Percentiles rank a stretch among this genome's conserved stretches.
Conservation (phyloP, 768 basidiomycete genomes). For the Kwoniella europaea region DNA sequence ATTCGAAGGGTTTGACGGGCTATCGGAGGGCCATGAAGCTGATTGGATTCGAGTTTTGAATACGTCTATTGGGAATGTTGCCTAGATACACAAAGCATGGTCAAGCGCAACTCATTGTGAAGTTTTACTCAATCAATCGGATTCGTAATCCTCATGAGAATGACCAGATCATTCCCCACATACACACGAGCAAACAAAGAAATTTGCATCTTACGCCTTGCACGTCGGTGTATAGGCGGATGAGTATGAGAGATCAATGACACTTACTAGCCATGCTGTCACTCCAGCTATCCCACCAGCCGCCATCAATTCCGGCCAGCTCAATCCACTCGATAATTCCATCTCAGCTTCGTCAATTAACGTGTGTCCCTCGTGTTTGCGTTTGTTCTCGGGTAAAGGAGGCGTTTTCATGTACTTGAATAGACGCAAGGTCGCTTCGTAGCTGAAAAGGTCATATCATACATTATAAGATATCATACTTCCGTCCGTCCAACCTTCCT, state of each 20-base stretch:
- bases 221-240: too few relatives aligned
- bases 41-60: conserved; percentile 86
- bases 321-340: conserved; percentile 55
- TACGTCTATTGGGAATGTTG: conserved; percentile 86
- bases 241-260: too few relatives aligned
- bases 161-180: too few relatives aligned
- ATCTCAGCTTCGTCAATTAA: conserved; percentile 61
- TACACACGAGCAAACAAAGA: too few relatives aligned
- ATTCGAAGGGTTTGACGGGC: neutral
- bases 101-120: too few relatives aligned
- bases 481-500: too few relatives aligned
- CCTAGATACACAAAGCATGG: conserved; percentile 39
- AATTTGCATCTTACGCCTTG: too few relatives aligned
- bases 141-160: too few relatives aligned
- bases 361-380: conserved; percentile 60
- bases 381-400: conserved; percentile 15
- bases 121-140: too few relatives aligned
- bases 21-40: neutral
- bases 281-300: conserved; percentile 80
- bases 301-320: conserved; percentile 68
- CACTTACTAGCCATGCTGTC: conserved; percentile 78
- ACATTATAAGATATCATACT: too few relatives aligned
- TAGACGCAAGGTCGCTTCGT: conserved; percentile 57
- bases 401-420: conserved; percentile 47
- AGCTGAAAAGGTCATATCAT: conserved; percentile 31